Conservation (phyloP, 2,329 filamentous ascomycete genomes). For the Drechslerella coelobrocha region DNA sequence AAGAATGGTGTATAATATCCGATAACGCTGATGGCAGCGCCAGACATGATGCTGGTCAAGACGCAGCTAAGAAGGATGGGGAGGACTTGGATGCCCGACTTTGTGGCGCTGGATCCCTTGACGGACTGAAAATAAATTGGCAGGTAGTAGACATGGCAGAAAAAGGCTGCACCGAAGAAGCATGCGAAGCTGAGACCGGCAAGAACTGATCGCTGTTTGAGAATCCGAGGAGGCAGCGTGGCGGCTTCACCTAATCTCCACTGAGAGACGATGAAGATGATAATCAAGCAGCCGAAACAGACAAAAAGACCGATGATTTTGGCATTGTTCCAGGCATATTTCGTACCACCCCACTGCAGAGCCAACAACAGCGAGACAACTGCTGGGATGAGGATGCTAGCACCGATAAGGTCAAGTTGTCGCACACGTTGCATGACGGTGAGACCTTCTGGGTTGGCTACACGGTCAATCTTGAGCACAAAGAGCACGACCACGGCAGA, state of each 20-base stretch:
- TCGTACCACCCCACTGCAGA: slow-evolving; percentile 69
- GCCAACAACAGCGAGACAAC: slow-evolving; percentile 69
- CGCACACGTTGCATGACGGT: slow-evolving; percentile 60
- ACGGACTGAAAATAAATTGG: slow-evolving; percentile 67
- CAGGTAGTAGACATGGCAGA: slow-evolving; percentile 65
- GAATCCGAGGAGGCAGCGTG: slow-evolving; percentile 65
- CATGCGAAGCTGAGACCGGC: slow-evolving; percentile 62
- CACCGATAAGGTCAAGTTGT: slow-evolving; percentile 67
- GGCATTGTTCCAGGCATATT: slow-evolving; percentile 64
- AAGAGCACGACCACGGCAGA: slow-evolving; percentile 62
- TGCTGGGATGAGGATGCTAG: slow-evolving; percentile 67
- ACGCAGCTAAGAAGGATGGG: slow-evolving; percentile 64
- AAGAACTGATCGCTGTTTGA: slow-evolving; percentile 65
- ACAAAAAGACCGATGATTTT: slow-evolving; percentile 65
- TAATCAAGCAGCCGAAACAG: slow-evolving; percentile 61
- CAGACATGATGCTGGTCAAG: slow-evolving; percentile 62
- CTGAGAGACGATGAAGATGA: slow-evolving; percentile 64
- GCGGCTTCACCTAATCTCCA: slow-evolving; percentile 62
- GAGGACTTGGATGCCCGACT: slow-evolving; percentile 66
- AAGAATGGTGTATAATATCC: slow-evolving; percentile 69
- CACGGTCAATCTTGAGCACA: slow-evolving; percentile 59
- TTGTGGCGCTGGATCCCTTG: slow-evolving; percentile 63
- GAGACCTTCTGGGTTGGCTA: slow-evolving; percentile 54
- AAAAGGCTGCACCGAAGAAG: slow-evolving; percentile 63
- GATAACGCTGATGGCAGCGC: slow-evolving; percentile 63